Conservation (phyloP, 805 yeast genomes). For the Metschnikowia henanensis region DNA sequence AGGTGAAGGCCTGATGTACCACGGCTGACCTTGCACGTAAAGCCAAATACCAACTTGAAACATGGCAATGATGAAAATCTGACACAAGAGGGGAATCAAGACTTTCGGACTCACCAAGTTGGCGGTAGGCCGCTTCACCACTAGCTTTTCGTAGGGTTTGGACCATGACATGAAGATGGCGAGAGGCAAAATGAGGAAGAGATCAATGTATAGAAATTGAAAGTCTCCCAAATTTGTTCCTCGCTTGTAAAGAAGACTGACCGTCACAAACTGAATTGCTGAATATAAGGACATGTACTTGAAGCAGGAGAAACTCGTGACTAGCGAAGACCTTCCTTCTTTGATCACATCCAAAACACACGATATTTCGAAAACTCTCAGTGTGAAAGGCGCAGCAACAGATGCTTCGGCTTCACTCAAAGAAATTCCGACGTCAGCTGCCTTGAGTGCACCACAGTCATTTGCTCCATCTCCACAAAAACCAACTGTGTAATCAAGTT, state of each 20-base stretch:
- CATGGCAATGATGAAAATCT: constrained; percentile 58
- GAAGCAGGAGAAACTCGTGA: constrained; percentile 95
- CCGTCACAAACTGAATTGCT: constrained; percentile 92
- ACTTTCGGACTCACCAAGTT: constrained; percentile 89
- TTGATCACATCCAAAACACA: constrained; percentile 89
- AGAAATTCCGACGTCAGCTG: constrained; percentile 97
- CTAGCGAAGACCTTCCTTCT: constrained; percentile 94
- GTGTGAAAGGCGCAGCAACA: constrained; percentile 98
- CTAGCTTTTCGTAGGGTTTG: constrained; percentile 62
- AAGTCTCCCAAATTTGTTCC: constrained; percentile 97
- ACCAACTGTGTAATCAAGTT: constrained; percentile 87
- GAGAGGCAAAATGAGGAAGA: constrained; percentile 86
- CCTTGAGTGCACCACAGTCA: constrained; percentile 97
- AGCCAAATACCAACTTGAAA: constrained; percentile 76
- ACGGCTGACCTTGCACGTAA: constrained; percentile 52
- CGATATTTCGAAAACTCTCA: constrained; percentile 83
- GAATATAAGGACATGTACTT: constrained; percentile 97
- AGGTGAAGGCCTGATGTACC: constrained; percentile 82
- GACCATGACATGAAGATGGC: constrained; percentile 99
- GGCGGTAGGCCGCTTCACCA: constrained; percentile 85
- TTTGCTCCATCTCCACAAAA: constrained; percentile 99
- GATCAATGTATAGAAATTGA: constrained; percentile 92
- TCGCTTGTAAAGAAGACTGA: constrained; percentile 76
- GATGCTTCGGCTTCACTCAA: constrained; percentile 97
- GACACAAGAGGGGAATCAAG: constrained; percentile 77